Evolutionary conservation across 1,284 basidiomycete genomes (phyloP).

Genomic region (Macrocystidia cucumis): DNA sequence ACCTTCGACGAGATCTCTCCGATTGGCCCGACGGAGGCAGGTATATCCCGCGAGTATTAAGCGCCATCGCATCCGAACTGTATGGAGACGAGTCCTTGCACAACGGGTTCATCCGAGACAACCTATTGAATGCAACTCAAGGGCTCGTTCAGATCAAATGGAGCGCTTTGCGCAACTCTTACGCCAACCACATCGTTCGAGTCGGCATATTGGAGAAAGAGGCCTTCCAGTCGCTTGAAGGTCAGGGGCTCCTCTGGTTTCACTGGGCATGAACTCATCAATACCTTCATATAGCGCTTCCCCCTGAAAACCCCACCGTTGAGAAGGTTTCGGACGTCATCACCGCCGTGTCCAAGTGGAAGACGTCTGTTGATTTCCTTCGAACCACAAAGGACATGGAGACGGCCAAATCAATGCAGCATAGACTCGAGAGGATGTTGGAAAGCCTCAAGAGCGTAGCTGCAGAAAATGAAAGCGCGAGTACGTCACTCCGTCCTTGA

Average conservation of each 20-base stretch:
- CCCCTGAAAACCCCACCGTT: conserved; percentile 10
- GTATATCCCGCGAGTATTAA: conserved; percentile 8
- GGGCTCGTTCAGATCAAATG: conserved; percentile 4
- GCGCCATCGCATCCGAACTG: conserved; percentile 1
- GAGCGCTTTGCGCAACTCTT: conserved; percentile 13
- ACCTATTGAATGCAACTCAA: conserved; percentile 5
- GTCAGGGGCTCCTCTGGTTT: conserved; percentile 16
- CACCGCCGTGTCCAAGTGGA: conserved; percentile 11
- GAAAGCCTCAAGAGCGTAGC: conserved; percentile 4
- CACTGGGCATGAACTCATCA: background rate
- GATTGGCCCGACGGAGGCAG: conserved; percentile 11
- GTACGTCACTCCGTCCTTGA: background rate
- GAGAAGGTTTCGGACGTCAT: conserved; percentile 8
- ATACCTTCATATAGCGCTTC: conserved; percentile 10
- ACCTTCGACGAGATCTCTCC: background rate
- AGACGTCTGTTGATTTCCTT: conserved; percentile 8
- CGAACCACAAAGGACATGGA: conserved; percentile 2
- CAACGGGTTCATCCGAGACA: conserved; percentile 1
- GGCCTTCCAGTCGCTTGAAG: conserved; percentile 7
- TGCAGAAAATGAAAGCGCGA: background rate
- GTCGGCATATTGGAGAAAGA: background rate
- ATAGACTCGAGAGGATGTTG: conserved; percentile 4
- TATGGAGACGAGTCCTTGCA: conserved; percentile 8
- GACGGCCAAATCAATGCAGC: conserved; percentile 5
- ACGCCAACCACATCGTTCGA: background rate